Evolutionary conservation across 441 rosid genomes (phyloP), one percentile per base, ranked within the genome.

Genomic region (Daphne laureola): DNA sequence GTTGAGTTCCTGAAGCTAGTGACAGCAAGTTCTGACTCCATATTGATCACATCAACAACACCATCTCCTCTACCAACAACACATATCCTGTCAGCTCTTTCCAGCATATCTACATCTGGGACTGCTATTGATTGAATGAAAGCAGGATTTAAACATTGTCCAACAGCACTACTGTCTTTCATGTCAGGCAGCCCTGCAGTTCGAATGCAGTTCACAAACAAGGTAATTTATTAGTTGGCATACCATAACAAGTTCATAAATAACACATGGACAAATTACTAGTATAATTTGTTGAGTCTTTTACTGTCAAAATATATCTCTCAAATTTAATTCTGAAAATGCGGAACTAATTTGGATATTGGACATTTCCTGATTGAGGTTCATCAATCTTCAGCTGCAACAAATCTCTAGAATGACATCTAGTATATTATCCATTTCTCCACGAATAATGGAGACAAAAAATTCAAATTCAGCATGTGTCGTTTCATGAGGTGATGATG

Each of bases 61-160:
- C 98, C 95, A 68, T 92, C 96, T 41, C 98, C 98, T 67, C 85
- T 80, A 46, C 86, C 98, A 46, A 84, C 84, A 4, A 57, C 86
- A 49, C 96, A 86, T 58, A 84, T 73, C 57, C 77, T 78, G 46
- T 57, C 87, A 18, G 85, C 58, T 49, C 72, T 86, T 48, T 82
- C 82, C 61, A 84, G 53, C 78, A 84, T 88, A 67, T 92, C 95
- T 13, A 58, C 68, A 58, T 82, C 96, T 4, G 96, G 96, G 40
- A 86, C 77, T 44, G 84, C 80, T 70, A 86, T 60, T 3, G 96
- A 74, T 64, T 92, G 98, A 58, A 92, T 85, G 72, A 86, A 92
- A 40, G 96, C 88, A 60, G 98, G 98, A 70, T 92, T 92, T 63
- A 79, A 67, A 59, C 87, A 86, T 64, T 88, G 94, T 18, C 79